Conservation (phyloP, 2,329 filamentous ascomycete species). For the Fusarium algeriense region DNA sequence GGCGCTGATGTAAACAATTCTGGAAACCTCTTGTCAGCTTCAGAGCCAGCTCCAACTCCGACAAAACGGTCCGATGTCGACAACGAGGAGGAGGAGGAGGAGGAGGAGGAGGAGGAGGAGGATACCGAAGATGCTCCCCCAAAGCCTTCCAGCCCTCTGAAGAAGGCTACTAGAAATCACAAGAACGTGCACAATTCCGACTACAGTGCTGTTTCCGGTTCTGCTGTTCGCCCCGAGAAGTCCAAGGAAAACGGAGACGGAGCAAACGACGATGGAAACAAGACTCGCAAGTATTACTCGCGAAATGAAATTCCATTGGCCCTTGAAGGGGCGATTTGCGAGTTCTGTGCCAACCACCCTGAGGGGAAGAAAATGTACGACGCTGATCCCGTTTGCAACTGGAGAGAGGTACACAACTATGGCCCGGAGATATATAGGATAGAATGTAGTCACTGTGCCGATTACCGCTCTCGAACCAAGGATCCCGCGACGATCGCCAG, state of each 20-base stretch:
- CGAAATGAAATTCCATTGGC: neutral
- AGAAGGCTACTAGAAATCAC: neutral
- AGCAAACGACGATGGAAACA: neutral
- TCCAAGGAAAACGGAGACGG: neutral
- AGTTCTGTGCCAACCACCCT: constrained; percentile 30
- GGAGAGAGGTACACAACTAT: constrained; percentile 2
- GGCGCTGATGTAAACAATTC: neutral
- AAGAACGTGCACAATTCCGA: neutral
- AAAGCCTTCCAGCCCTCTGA: neutral
- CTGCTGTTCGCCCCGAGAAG: neutral
- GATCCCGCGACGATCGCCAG: neutral
- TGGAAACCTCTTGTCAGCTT: neutral
- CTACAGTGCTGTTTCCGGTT: neutral
- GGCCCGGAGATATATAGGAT: neutral
- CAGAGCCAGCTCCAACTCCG: neutral
- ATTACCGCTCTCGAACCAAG: constrained; percentile 24
- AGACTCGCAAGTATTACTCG: neutral
- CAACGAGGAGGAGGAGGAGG: neutral
- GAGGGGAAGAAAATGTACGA: constrained; percentile 5
- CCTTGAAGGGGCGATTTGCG: neutral
- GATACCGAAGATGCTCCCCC: neutral
- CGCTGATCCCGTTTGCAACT: neutral
- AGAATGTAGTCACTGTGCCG: constrained; percentile 39
- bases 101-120: neutral
- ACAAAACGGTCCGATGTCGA: neutral